phyloP scores from a whole-genome alignment of 164 flowering plant genomes.

The Vitis rotundifolia region DNA sequence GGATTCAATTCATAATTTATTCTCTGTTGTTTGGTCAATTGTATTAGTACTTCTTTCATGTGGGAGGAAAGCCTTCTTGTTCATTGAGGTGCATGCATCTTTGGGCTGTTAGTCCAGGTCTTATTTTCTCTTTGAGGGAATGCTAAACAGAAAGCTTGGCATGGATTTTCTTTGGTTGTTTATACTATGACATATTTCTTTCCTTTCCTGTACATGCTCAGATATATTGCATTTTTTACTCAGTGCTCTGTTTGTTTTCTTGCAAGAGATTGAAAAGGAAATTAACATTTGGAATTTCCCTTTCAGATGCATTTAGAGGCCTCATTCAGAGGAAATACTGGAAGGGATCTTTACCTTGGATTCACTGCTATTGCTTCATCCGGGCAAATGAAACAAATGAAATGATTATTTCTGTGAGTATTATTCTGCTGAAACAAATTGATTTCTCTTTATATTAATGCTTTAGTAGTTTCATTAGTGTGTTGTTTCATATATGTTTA shows the following conservation, averaged over 20 bases:
- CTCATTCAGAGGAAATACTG: slow-evolving; percentile 60
- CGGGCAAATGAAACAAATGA: slow-evolving; percentile 77
- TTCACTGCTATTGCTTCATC: slow-evolving; percentile 97
- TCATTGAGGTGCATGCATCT: no score
- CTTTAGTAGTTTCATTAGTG: background rate
- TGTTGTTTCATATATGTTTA: background rate
- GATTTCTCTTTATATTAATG: background rate
- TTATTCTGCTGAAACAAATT: background rate
- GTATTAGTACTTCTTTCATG: no score
- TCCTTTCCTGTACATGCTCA: background rate
- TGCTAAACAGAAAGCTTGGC: background rate
- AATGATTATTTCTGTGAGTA: slow-evolving; percentile 64
- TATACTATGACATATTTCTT: background rate
- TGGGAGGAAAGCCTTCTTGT: no score
- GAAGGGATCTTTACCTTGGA: slow-evolving; percentile 86
- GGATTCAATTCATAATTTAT: no score
- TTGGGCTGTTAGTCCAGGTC: no score
- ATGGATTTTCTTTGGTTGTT: background rate
- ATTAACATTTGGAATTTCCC: slow-evolving; percentile 3
- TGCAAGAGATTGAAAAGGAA: background rate
- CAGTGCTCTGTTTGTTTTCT: background rate
- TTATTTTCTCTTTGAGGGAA: no score
- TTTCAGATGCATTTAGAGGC: slow-evolving; percentile 77
- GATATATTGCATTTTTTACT: background rate
- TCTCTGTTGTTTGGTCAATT: no score